Conservation (phyloP, 2,329 filamentous ascomycete genomes). For the Fusarium sp. region DNA sequence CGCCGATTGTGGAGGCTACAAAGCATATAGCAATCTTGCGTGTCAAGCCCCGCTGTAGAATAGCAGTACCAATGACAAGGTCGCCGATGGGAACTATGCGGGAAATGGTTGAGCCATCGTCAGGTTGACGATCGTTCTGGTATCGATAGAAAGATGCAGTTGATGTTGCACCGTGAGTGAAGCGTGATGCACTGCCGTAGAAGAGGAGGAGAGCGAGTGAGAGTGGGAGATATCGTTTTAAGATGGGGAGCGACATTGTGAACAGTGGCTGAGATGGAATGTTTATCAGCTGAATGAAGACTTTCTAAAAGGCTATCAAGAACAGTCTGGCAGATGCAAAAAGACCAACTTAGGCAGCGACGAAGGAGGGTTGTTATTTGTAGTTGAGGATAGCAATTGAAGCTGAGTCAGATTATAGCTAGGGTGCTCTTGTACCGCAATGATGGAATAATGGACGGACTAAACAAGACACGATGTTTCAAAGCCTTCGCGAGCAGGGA, state of each 20-base stretch:
- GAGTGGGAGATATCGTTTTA: constrained; percentile 20
- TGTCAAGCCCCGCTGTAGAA: constrained; percentile 3
- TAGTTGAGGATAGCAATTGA: not conserved
- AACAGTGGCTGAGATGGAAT: too few species aligned
- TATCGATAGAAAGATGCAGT: constrained; percentile 21
- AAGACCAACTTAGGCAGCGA: not conserved
- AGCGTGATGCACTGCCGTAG: constrained; percentile 36
- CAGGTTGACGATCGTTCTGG: constrained; percentile 20
- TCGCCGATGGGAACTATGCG: constrained; percentile 24
- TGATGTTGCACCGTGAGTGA: constrained; percentile 31
- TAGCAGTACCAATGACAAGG: constrained; percentile 11
- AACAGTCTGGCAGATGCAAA: too few species aligned
- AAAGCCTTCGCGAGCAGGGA: too few species aligned
- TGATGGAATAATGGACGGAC: too few species aligned
- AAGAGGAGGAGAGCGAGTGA: constrained; percentile 25
- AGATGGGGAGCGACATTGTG: not conserved
- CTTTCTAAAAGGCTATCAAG: too few species aligned
- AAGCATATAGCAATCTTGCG: constrained; percentile 27
- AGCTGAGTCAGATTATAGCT: constrained; percentile 18
- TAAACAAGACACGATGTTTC: too few species aligned
- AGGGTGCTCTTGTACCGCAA: not conserved
- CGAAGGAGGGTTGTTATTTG: not conserved
- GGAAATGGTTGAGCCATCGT: constrained; percentile 23
- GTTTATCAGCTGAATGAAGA: too few species aligned
- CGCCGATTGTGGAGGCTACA: constrained; percentile 20